Evolutionary conservation across 1,139 yeast species (phyloP), one percentile per base, ranked within the genome.

Genomic region (Meyerozyma elateridarum): DNA sequence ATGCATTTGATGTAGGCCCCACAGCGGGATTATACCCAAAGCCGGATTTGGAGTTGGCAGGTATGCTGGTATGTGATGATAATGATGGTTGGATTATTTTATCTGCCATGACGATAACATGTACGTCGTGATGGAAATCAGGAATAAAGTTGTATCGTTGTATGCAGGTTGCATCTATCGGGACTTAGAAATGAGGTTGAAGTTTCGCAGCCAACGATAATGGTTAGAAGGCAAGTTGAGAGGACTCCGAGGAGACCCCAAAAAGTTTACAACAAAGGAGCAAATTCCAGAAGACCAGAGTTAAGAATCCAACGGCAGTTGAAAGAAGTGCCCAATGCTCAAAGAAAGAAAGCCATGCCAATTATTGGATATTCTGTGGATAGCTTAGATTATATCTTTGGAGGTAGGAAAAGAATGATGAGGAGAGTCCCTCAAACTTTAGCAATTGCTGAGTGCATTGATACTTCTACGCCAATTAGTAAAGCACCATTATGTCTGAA

Each of bases 11-110:
- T 5, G 54, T 38, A 2, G 72, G 60, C 2, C 74, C 74, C 1
- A 62, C 48, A 1, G 70, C 52, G 1, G 74, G 73, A 41, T 67
- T 64, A 40, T 67, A 68, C 2, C 74, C 74, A 39, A 67, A 66
- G 6, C 70, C 73, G 3, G 52, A 39, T 33, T 49, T 54, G 13
- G 60, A 50, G 4, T 48, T 44, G 34, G 64, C 72, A 8, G 57
- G 45, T 4, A 67, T 56, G 1, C 60, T 54, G 3, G 62, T 54
- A 28, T 63, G 36, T 2, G 67, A 53, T 2, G 65, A 45, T 20
- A 61, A 56, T 0, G 72, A 64, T 4, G 73, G 70, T 27, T 59
- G 44, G 36, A 67, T 64, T 30, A 64, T 54, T 35, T 61, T 53
- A 28, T 64, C 67, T 8, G 41, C 18, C 48, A 42, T 44, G 12